Evolutionary conservation across 139 green algal species (phyloP).

Genomic region (Chlorella sp.): DNA sequence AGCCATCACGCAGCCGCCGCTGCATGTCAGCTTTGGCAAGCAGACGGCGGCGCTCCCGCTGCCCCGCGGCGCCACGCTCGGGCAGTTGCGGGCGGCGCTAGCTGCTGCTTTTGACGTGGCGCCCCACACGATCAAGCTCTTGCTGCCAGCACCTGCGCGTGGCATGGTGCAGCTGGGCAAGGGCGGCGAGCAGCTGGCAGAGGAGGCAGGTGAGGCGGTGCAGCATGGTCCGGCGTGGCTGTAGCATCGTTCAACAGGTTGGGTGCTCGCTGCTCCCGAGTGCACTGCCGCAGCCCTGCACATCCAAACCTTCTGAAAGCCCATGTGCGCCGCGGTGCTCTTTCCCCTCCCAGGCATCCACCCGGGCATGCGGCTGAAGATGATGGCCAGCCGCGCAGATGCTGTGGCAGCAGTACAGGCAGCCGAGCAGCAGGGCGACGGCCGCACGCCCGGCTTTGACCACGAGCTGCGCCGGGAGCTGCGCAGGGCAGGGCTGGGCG

Average conservation of each 20-base stretch:
- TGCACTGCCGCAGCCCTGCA: neutral
- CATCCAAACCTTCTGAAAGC: neutral
- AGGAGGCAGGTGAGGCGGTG: neutral
- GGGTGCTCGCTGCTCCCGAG: neutral
- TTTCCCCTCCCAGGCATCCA: neutral
- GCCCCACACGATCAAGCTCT: constrained; percentile 34
- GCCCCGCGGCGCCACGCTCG: no score
- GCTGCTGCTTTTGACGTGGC: neutral
- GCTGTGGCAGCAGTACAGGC: constrained; percentile 49
- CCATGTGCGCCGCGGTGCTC: neutral
- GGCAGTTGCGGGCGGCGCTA: neutral
- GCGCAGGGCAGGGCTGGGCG: neutral
- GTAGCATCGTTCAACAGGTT: neutral
- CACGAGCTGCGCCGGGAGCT: constrained; percentile 61
- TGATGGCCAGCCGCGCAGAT: constrained; percentile 46
- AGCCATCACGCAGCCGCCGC: neutral
- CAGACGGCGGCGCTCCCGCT: neutral
- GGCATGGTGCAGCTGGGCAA: neutral
- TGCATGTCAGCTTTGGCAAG: neutral
- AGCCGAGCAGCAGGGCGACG: constrained; percentile 35
- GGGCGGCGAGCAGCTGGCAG: neutral
- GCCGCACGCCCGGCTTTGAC: constrained; percentile 63
- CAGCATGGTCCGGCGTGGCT: neutral
- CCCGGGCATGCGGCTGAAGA: constrained; percentile 3
- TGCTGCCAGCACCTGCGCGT: neutral